phyloP scores from a whole-genome alignment of 768 basidiomycete genomes.

The Rhodocollybia butyracea region DNA sequence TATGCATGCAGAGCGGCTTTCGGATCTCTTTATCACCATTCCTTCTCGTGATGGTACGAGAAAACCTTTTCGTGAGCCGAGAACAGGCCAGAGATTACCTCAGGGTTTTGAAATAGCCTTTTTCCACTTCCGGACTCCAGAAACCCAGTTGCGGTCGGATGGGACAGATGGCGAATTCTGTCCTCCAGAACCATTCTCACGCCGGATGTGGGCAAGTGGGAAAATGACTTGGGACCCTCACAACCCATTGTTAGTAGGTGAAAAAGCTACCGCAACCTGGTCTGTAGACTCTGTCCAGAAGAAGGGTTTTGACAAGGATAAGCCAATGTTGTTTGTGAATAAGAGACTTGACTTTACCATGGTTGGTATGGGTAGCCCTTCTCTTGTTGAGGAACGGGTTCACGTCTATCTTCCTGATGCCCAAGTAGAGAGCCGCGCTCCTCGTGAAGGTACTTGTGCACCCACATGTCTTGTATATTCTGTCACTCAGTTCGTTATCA shows the following conservation, averaged over 20 bases:
- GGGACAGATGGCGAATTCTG: conserved; percentile 72
- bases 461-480: not conserved
- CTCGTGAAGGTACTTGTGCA: conserved; percentile 41
- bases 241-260: conserved; percentile 50
- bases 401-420: conserved; percentile 58
- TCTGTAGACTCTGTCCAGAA: conserved; percentile 50
- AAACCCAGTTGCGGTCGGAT: conserved; percentile 54
- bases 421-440: conserved; percentile 24
- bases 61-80: conserved; percentile 38
- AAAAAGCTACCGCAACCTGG: conserved; percentile 44
- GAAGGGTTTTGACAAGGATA: conserved; percentile 61
- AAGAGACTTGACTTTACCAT: conserved; percentile 54
- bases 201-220: conserved; percentile 83
- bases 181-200: conserved; percentile 68
- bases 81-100: conserved; percentile 37
- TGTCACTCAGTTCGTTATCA: conserved; percentile 17
- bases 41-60: conserved; percentile 66
- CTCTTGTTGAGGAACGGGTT: conserved; percentile 58
- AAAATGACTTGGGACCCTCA: conserved; percentile 56
- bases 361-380: conserved; percentile 40
- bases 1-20: conserved; percentile 52
- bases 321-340: conserved; percentile 74
- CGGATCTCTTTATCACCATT: conserved; percentile 66
- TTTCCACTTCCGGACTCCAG: conserved; percentile 66
- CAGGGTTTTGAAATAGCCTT: conserved; percentile 73